Evolutionary conservation across 139 green algal species (phyloP).

Genomic region (Haematococcus lacustris): DNA sequence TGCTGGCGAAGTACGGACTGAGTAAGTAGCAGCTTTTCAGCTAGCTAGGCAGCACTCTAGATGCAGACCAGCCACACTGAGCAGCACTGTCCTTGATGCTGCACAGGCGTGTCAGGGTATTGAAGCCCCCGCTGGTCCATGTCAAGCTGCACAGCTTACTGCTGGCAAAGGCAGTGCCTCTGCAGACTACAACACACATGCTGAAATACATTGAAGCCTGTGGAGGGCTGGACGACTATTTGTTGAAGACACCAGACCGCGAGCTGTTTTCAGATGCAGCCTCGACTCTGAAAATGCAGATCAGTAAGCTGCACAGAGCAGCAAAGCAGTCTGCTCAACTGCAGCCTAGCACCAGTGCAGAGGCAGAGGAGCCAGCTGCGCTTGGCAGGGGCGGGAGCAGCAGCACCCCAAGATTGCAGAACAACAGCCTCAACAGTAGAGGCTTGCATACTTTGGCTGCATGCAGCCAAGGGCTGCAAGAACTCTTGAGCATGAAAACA

Average conservation of each 20-base stretch:
- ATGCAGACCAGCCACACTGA: no score
- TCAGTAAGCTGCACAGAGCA: slow-evolving; percentile 2
- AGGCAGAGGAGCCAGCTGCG: no score
- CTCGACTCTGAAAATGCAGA: not conserved
- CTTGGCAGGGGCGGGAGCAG: no score
- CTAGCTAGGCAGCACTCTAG: no score
- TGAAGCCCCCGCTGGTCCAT: slow-evolving; percentile 6
- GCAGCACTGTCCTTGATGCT: no score
- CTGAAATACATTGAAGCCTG: slow-evolving; percentile 10
- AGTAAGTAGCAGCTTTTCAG: slow-evolving; percentile 12
- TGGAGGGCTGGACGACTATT: slow-evolving; percentile 11
- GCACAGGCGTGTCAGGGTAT: slow-evolving; percentile 5
- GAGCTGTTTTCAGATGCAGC: slow-evolving; percentile 10
- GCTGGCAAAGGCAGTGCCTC: not conserved
- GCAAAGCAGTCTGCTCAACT: no score
- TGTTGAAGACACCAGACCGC: slow-evolving; percentile 3
- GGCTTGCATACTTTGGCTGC: no score
- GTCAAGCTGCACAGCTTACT: slow-evolving; percentile 2
- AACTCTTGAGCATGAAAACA: no score
- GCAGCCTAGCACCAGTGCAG: no score
- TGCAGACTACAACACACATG: slow-evolving; percentile 9
- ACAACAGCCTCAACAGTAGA: no score
- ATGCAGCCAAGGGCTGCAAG: no score
- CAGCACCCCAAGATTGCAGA: no score
- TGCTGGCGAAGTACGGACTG: slow-evolving; percentile 2